Conservation (phyloP, 805 yeast species). For the Starmerella roubikii region DNA sequence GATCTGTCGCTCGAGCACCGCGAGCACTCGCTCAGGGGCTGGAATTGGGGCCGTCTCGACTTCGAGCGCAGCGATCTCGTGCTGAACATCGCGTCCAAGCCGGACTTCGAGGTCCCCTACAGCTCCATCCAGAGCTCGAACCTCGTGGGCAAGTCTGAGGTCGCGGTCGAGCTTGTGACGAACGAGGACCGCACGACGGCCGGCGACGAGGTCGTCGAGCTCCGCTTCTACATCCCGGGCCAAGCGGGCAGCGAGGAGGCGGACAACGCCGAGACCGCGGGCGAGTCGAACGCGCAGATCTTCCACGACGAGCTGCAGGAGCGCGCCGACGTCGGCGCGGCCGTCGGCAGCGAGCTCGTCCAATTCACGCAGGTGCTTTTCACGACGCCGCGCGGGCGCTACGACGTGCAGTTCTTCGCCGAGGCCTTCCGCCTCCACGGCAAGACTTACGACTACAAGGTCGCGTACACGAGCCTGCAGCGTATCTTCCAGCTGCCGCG, state of each 20-base stretch:
- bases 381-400: constrained; percentile 96
- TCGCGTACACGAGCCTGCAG: constrained; percentile 80
- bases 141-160: constrained; percentile 83
- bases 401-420: constrained; percentile 88
- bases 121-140: constrained; percentile 67
- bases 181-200: constrained; percentile 42
- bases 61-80: constrained; percentile 83
- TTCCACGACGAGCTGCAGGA: constrained; percentile 87
- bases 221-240: constrained; percentile 92
- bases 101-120: constrained; percentile 85
- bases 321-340: constrained; percentile 86
- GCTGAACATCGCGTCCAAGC: constrained; percentile 74
- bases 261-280: constrained; percentile 29
- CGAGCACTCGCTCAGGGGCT: constrained; percentile 91
- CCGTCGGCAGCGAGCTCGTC: constrained; percentile 87
- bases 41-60: constrained; percentile 98
- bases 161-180: constrained; percentile 66
- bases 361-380: constrained; percentile 82
- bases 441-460: constrained; percentile 92
- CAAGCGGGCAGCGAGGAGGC: constrained; percentile 34
- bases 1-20: constrained; percentile 58
- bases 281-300: constrained; percentile 60
- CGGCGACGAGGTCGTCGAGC: constrained; percentile 92
- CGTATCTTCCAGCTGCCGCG: constrained; percentile 85
- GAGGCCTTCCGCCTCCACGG: constrained; percentile 84